Base-by-base conservation (phyloP, 345 rosid species). In the Rhodamnia rubescens region DNA sequence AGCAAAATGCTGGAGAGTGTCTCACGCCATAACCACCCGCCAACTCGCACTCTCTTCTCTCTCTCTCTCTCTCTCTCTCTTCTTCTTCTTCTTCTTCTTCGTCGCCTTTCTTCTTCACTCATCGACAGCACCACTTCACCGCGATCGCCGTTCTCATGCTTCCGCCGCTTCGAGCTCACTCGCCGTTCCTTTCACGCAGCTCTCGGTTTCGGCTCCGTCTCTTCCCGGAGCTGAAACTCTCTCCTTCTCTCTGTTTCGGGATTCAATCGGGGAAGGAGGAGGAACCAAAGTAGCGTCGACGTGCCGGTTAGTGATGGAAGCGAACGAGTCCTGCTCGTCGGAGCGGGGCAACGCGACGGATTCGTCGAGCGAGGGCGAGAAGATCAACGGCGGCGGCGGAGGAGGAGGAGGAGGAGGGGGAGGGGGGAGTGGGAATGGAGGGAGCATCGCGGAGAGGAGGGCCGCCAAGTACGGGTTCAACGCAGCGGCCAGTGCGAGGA, bases 361-460 rank as follows among this genome's bases (percentile, higher is more conserved):
- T 29, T 83, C 74, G 61, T 7, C 29, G 4, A 26, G 50, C 53
- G 36, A 44, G 26, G 47, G 85, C 49, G 53, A 53, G 80, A 50
- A n/a, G 42, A 22, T 84, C 85, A 27, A 36, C 5, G 53, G 29
- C 40, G 50, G 36, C 36, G 69, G 69, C 21, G 74, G 10, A 1
- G 5, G 32, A 0, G 15, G 32, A 6, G 29, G 50, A 7, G 21
- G 24, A 4, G 22, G 24, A 2, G 40, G 51, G 2, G 14, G 56
- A 24, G 47, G 50, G 74, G 59, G 64, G 40, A 29, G 44, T 9
- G 21, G 53, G 11, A 81, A 44, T 27, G 83, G 32, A 55, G 89
- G 78, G 13, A 92, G 96, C 86, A 92, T 94, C 74, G 95, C 94
- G 6, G 94, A 94, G 87, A 90, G 96, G 82, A 90, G 96, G 82